Conservation (phyloP, 768 basidiomycete genomes). For the Collybia sordida region DNA sequence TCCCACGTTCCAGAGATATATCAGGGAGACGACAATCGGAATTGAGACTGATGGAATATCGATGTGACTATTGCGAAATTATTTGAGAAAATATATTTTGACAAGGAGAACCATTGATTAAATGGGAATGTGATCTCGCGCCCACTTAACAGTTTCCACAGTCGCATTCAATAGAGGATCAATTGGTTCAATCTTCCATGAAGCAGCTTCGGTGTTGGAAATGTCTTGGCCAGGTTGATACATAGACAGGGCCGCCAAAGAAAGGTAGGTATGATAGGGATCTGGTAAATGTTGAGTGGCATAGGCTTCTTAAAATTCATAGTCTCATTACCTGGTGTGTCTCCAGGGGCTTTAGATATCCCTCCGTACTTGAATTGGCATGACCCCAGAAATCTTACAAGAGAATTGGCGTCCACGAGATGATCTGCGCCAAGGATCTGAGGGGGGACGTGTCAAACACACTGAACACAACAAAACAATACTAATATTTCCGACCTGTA, state of each 20-base stretch:
- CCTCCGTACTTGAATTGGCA: constrained; percentile 93
- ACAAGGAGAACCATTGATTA: not conserved
- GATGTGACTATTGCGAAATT: not conserved
- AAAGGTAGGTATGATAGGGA: constrained; percentile 94
- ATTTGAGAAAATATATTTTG: not conserved
- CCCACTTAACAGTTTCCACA: constrained; percentile 66
- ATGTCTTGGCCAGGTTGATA: constrained; percentile 44
- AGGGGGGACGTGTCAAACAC: not conserved
- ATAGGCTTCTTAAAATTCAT: not conserved
- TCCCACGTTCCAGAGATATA: not conserved
- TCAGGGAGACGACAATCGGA: not conserved
- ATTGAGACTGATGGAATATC: constrained; percentile 1
- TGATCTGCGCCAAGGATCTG: constrained; percentile 69
- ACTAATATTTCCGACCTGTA: constrained; percentile 54
- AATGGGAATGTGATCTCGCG: constrained; percentile 53
- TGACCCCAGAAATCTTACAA: constrained; percentile 61
- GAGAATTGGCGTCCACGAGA: constrained; percentile 54
- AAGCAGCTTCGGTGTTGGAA: constrained; percentile 23
- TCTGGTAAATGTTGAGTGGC: constrained; percentile 44
- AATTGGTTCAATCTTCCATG: constrained; percentile 60
- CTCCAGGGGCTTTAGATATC: constrained; percentile 80
- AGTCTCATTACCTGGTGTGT: constrained; percentile 61
- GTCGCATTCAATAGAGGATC: constrained; percentile 76
- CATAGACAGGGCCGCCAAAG: constrained; percentile 78
- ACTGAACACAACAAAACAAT: not conserved